Evolutionary conservation across 1,284 basidiomycete genomes (phyloP), one percentile per base, ranked within the genome.

Genomic region (Tilletiaria anomala): DNA sequence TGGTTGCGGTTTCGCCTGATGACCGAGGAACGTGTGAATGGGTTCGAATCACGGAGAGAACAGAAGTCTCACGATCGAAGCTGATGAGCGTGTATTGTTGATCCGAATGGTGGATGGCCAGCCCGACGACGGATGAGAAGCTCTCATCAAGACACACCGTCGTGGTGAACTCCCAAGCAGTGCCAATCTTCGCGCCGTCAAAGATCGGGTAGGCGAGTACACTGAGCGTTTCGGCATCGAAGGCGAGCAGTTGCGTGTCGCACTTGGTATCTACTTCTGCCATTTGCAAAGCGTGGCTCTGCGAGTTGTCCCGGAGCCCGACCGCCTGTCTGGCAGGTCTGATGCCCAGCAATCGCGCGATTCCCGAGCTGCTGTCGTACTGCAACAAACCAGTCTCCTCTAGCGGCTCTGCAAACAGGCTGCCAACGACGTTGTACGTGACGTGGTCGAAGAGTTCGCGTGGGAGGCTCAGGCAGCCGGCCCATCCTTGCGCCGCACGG

Each of bases 401-500:
- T 5, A 35, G 21, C 21, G 40, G 32, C 8, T 1, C 15, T 6
- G 37, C 5, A 16, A 11, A 20, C 14, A 26, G 22, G 10, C 16
- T 20, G 37, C 21, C 21, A 23, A 16, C 19, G 21, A 26, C 37
- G 19, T 20, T 12, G 4, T 14, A 10, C 11, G 23, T 24, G 5
- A 26, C 22, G n/a, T 51, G 50, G 18, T 42, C 37, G 39, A 53
- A 47, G 10, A 58, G 32, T 15, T 54, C 54, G 17, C 56, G 43
- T 5, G 56, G 56, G 5, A 58, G 37, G 19, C 51, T 47, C 35
- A 58, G 47, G 29, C 46, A 36, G 3, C 56, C 56, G 0, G 51
- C 42, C 56, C 56, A 58, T 2, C 56, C 56, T 32, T 58, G 56
- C 2, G 43, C 45, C 16, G 56, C 29, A 44, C 51, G 51, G 31